phyloP scores from a whole-genome alignment of 306 rosid genomes.

The Vigna nakashimae region DNA sequence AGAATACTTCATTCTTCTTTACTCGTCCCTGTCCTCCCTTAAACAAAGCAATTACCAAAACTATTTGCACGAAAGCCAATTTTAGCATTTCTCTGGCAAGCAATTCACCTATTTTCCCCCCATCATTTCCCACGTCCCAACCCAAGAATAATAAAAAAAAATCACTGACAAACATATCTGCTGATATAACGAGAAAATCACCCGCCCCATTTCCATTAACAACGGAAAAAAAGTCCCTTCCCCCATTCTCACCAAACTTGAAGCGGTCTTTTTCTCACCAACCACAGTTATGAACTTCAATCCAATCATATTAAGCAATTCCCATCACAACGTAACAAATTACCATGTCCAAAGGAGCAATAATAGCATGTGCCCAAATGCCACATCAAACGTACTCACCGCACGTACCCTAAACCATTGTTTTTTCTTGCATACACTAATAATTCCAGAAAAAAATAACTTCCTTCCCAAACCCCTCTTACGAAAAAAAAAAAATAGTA shows the following conservation, averaged over 20 bases:
- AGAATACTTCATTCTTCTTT: neutral
- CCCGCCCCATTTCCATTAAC: constrained; percentile 2
- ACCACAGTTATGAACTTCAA: constrained; percentile 4
- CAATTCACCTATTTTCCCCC: neutral
- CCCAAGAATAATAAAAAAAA: neutral
- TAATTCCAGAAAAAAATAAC: neutral
- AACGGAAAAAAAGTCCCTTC: neutral
- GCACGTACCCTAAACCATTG: neutral
- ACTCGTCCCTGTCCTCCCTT: neutral
- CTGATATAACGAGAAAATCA: neutral
- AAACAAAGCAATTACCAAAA: constrained; percentile 26
- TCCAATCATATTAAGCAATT: neutral
- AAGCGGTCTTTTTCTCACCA: constrained; percentile 34
- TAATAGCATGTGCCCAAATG: neutral
- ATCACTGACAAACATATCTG: neutral
- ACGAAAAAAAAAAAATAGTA: neutral
- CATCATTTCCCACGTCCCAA: constrained; percentile 3
- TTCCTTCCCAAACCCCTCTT: neutral
- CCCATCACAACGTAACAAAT: constrained; percentile 36
- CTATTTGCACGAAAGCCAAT: constrained; percentile 10
- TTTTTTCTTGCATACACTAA: neutral
- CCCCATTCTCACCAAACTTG: neutral
- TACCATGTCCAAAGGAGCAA: neutral
- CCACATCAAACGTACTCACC: neutral
- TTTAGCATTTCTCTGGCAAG: constrained; percentile 5